These are phyloP conservation scores for Ambrosiella cleistominuta DNA, from an alignment of 2,329 filamentous ascomycete genomes.

Conservation along the genomic window DNA sequence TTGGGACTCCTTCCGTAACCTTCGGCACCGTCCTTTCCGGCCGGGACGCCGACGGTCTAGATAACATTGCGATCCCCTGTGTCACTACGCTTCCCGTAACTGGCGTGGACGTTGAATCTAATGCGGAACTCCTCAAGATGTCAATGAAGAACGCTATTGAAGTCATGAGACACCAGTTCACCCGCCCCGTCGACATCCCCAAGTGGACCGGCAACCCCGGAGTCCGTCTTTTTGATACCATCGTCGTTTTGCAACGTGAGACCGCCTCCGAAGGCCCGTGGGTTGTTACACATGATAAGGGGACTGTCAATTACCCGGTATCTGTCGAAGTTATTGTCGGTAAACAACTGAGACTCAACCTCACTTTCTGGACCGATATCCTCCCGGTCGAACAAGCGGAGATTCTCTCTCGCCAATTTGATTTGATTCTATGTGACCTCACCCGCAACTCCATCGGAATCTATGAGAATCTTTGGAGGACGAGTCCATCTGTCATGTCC, in stretches of 20 bases:
- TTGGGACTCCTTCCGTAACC: conserved; percentile 54
- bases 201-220: conserved; percentile 49
- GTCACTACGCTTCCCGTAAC: conserved; percentile 64
- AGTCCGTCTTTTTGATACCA: conserved; percentile 59
- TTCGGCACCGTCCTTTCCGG: conserved; percentile 74
- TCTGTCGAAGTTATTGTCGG: conserved; percentile 61
- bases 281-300: conserved; percentile 45
- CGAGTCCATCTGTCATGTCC: conserved; percentile 36
- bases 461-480: conserved; percentile 21
- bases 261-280: conserved; percentile 29
- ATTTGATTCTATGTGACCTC: conserved; percentile 44
- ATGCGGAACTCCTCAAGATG: conserved; percentile 36
- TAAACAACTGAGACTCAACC: conserved; percentile 37
- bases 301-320: conserved; percentile 57
- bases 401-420: conserved; percentile 54
- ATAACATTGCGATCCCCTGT: conserved; percentile 52
- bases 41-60: conserved; percentile 42
- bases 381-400: conserved; percentile 51
- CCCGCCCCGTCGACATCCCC: conserved; percentile 54
- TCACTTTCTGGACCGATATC: conserved; percentile 48
- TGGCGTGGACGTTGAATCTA: conserved; percentile 24
- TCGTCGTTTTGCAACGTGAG: conserved; percentile 64
- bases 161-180: conserved; percentile 53
- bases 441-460: conserved; percentile 29
- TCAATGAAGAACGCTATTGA: conserved; percentile 50